A percentile compares a stretch with the other conserved stretches of the same genome.
Conservation (phyloP, 2,329 filamentous ascomycete species). For the Pseudofabraea citricarpa region DNA sequence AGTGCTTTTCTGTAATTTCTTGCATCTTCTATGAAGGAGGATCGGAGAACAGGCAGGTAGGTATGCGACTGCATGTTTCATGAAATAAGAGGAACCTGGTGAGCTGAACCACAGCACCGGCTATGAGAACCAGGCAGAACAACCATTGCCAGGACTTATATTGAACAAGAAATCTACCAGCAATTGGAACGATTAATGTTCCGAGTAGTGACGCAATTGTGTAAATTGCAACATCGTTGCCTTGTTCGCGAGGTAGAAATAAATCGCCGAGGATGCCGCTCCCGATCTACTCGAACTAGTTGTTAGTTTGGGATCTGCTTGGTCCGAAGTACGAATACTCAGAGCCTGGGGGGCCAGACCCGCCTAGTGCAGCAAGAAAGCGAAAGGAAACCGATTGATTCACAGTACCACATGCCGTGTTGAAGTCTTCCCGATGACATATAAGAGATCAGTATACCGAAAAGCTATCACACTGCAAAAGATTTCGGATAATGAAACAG, state of each 20-base stretch:
- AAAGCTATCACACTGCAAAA: neutral
- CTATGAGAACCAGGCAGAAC: conserved; percentile 61
- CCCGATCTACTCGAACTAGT: conserved; percentile 22
- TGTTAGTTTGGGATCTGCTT: conserved; percentile 11
- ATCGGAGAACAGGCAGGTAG: neutral
- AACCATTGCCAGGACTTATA: conserved; percentile 71
- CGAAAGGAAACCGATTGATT: conserved; percentile 35
- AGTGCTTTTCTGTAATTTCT: neutral
- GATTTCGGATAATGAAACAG: neutral
- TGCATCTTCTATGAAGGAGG: neutral
- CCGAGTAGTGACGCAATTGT: conserved; percentile 58
- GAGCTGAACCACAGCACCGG: conserved; percentile 35
- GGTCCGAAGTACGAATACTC: conserved; percentile 22
- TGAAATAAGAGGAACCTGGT: conserved; percentile 23
- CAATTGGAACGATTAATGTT: conserved; percentile 48
- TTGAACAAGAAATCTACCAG: conserved; percentile 77
- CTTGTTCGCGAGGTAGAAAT: conserved; percentile 39
- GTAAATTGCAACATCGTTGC: conserved; percentile 47
- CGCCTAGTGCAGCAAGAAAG: conserved; percentile 40
- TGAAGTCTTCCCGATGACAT: conserved; percentile 1
- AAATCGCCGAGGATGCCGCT: conserved; percentile 38
- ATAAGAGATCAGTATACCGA: neutral
- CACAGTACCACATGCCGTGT: conserved; percentile 33
- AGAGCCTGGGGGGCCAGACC: conserved; percentile 37
- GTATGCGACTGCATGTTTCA: no score